phyloP scores from a whole-genome alignment of 2,329 filamentous ascomycete genomes.

The Ophiostoma novo-ulmi region DNA sequence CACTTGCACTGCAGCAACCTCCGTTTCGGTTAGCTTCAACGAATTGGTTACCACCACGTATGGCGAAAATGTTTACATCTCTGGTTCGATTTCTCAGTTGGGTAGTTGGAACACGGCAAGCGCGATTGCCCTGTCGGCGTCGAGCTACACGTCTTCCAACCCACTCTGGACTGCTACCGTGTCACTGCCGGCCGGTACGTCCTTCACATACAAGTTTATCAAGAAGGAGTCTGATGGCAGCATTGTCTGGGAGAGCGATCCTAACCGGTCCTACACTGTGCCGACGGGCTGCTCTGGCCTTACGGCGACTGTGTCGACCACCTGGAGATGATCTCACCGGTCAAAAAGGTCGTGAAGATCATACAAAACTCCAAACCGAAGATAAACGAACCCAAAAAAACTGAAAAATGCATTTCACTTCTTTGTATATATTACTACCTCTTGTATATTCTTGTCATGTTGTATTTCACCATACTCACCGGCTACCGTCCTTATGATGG shows the following conservation, averaged over 20 bases:
- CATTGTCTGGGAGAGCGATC: conserved; percentile 61
- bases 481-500: background rate
- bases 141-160: conserved; percentile 53
- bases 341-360: background rate
- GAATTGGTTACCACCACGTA: conserved; percentile 51
- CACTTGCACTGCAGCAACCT: conserved; percentile 44
- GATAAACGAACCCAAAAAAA: background rate
- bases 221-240: conserved; percentile 50
- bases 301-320: background rate
- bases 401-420: background rate
- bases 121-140: conserved; percentile 54
- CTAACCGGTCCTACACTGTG: conserved; percentile 42
- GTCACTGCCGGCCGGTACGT: conserved; percentile 49
- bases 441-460: conserved; percentile 6
- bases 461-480: background rate
- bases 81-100: conserved; percentile 54
- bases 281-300: conserved; percentile 16
- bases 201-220: conserved; percentile 65
- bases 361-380: background rate
- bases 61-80: conserved; percentile 62
- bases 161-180: conserved; percentile 58
- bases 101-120: conserved; percentile 56
- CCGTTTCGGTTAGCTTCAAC: conserved; percentile 53
- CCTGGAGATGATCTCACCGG: background rate
- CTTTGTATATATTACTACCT: conserved; percentile 1